Percentiles rank a stretch among this genome's conserved stretches.
These are phyloP conservation scores for Stephanodiscus minutulus DNA, from an alignment of 108 stramenopile species.

Conservation along the genomic window DNA sequence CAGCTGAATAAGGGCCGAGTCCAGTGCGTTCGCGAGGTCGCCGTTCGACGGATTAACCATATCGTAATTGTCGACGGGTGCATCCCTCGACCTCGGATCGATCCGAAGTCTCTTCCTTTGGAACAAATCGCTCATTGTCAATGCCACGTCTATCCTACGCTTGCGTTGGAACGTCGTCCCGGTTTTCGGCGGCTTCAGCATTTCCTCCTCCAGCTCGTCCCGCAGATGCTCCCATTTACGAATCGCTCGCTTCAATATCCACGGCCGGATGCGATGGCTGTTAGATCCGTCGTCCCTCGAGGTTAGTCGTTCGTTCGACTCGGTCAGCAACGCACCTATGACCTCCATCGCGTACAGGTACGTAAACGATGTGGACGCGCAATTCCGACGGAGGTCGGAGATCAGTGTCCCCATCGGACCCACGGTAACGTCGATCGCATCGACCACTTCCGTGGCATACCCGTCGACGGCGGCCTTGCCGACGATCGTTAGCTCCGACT, in stretches of 20 bases:
- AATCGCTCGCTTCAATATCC: conserved; percentile 42
- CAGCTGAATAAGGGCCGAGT: conserved; percentile 59
- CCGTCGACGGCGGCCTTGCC: conserved; percentile 65
- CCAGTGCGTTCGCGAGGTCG: conserved; percentile 43
- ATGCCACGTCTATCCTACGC: conserved; percentile 75
- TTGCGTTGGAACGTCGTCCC: conserved; percentile 70
- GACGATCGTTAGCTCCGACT: conserved; percentile 66
- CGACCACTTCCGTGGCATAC: conserved; percentile 28
- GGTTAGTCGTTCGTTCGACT: conserved; percentile 22
- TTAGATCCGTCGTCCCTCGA: conserved; percentile 6
- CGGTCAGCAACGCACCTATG: background rate
- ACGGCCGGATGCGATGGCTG: conserved; percentile 3
- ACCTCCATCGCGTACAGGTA: conserved; percentile 81
- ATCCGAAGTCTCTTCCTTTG: conserved; percentile 70
- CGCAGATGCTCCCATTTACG: conserved; percentile 77
- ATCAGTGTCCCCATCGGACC: conserved; percentile 50
- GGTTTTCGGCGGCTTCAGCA: conserved; percentile 61
- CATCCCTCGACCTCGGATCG: conserved; percentile 31
- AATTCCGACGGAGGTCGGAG: conserved; percentile 68
- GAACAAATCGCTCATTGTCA: conserved; percentile 73
- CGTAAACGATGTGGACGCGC: conserved; percentile 84
- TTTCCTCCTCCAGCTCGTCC: conserved; percentile 73
- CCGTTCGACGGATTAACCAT: conserved; percentile 12
- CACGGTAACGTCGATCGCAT: conserved; percentile 41
- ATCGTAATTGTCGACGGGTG: background rate